These are phyloP conservation scores for Sequoiadendron giganteum DNA, from an alignment of 75 land plant species.

Conservation along the genomic window DNA sequence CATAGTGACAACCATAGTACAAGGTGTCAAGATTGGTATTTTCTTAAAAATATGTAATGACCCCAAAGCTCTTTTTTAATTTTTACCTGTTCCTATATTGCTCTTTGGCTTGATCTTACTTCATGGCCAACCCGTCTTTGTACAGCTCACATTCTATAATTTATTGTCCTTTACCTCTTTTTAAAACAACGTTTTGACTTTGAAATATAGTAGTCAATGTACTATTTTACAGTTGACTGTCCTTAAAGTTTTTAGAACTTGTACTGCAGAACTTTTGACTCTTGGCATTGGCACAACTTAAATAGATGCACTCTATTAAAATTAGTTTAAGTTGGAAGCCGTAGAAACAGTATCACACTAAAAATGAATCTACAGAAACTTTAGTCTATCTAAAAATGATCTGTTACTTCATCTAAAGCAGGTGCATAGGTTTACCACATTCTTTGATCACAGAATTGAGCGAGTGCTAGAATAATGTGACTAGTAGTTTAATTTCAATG, in stretches of 20 bases:
- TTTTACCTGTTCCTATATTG: too few species aligned
- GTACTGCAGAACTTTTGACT: background rate
- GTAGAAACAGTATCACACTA: background rate
- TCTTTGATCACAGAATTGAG: background rate
- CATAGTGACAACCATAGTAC: too few species aligned
- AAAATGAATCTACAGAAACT: background rate
- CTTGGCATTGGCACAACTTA: background rate
- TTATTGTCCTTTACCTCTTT: too few species aligned
- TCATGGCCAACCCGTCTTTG: too few species aligned
- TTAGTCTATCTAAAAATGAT: background rate
- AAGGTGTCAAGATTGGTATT: too few species aligned
- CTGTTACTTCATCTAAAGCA: background rate
- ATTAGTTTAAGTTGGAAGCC: background rate
- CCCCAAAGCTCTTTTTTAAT: too few species aligned
- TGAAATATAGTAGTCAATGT: background rate
- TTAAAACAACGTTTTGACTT: background rate
- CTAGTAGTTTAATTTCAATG: background rate
- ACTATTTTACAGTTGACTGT: background rate
- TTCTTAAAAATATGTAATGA: too few species aligned
- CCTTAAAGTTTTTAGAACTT: background rate
- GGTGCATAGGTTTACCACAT: constrained; percentile 1
- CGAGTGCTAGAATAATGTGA: background rate
- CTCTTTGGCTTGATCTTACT: too few species aligned
- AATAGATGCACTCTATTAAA: background rate
- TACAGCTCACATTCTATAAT: too few species aligned